Conservation (phyloP, 306 rosid genomes). For the Cucumis melo region DNA sequence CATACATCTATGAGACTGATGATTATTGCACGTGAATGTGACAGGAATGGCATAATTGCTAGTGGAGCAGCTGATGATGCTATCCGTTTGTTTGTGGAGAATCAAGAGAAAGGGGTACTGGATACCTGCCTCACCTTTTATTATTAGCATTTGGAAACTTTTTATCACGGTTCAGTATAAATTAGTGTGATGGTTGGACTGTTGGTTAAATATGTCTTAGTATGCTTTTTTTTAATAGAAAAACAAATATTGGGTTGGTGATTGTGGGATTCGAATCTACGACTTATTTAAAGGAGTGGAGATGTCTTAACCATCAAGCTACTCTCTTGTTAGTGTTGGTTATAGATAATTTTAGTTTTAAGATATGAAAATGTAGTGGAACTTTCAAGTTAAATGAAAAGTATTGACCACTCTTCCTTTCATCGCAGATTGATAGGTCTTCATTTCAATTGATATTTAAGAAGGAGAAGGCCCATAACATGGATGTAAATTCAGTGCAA, state of each 20-base stretch:
- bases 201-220: neutral
- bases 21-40: slow-evolving; percentile 9
- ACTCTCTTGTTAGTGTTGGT: neutral
- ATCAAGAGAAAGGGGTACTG: slow-evolving; percentile 45
- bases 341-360: neutral
- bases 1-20: neutral
- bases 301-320: neutral
- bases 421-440: slow-evolving; percentile 48
- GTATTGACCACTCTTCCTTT: neutral
- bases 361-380: neutral
- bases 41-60: slow-evolving; percentile 77
- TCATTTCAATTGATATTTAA: slow-evolving; percentile 50
- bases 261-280: neutral
- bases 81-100: slow-evolving; percentile 62
- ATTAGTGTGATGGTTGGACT: neutral
- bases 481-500: slow-evolving; percentile 74
- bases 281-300: neutral
- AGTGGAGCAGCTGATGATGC: slow-evolving; percentile 97
- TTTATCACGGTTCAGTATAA: neutral
- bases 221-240: neutral
- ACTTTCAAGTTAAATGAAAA: neutral
- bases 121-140: neutral
- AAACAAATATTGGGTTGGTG: neutral
- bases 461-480: slow-evolving; percentile 69
- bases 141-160: neutral